phyloP scores from a whole-genome alignment of 164 flowering plant species.

The Vitis vinifera region DNA sequence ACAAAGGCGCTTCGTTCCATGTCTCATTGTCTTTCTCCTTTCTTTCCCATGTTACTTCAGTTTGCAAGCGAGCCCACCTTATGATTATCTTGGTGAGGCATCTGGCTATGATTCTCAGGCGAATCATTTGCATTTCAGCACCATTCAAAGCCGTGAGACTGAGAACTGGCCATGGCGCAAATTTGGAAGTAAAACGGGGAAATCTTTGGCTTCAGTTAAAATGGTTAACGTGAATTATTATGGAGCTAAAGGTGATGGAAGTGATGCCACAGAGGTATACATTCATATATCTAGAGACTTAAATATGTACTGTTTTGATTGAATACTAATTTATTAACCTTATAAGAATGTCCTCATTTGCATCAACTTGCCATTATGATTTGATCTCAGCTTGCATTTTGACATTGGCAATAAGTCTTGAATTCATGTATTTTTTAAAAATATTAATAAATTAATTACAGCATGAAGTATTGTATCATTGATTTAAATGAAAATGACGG shows the following conservation, averaged over 20 bases:
- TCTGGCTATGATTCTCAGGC: slow-evolving; percentile 18
- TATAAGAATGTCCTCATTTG: no score
- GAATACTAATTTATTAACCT: no score
- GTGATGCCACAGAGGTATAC: slow-evolving; percentile 51
- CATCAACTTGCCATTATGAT: not conserved
- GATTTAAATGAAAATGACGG: no score
- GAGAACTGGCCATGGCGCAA: slow-evolving; percentile 9
- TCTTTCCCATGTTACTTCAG: slow-evolving; percentile 16
- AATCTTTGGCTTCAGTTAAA: slow-evolving; percentile 10
- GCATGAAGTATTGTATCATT: no score
- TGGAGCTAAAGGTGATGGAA: slow-evolving; percentile 69
- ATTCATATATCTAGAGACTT: not conserved
- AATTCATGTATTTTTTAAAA: no score
- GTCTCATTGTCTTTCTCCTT: slow-evolving; percentile 11
- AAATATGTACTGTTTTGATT: no score
- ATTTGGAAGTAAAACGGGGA: slow-evolving; percentile 4
- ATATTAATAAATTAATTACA: no score
- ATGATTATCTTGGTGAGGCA: slow-evolving; percentile 4
- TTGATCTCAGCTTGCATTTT: not conserved
- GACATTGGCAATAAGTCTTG: not conserved
- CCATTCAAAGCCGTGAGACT: slow-evolving; percentile 14
- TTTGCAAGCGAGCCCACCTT: slow-evolving; percentile 19
- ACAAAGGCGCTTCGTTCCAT: slow-evolving; percentile 9
- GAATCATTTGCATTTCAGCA: slow-evolving; percentile 29
- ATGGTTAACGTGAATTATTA: slow-evolving; percentile 38